phyloP scores from a whole-genome alignment of 1,284 basidiomycete species.

The Albatrellus sp. region DNA sequence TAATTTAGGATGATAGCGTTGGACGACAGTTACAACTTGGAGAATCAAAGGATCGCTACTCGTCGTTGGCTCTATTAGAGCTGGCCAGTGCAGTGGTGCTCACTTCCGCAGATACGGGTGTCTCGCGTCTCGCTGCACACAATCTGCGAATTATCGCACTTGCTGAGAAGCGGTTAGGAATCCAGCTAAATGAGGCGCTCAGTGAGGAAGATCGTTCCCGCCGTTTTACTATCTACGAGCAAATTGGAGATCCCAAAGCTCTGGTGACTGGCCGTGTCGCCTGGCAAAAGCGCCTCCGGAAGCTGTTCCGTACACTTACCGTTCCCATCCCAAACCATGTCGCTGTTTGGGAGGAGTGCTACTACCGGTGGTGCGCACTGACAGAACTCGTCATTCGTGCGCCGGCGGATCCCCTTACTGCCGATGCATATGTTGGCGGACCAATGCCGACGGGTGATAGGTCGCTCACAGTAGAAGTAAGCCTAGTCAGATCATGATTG shows the following conservation, averaged over 20 bases:
- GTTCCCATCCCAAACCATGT: conserved; percentile 54
- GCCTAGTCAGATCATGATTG: background rate
- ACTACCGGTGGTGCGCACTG: conserved; percentile 25
- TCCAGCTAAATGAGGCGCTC: conserved; percentile 33
- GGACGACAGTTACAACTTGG: too few species aligned
- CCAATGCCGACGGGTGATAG: conserved; percentile 10
- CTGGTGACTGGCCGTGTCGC: conserved; percentile 39
- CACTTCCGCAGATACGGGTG: conserved; percentile 50
- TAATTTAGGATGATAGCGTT: too few species aligned
- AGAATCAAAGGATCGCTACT: conserved; percentile 33
- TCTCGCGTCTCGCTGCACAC: conserved; percentile 56
- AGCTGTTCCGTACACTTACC: conserved; percentile 52
- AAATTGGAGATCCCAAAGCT: conserved; percentile 62
- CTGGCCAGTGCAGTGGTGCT: conserved; percentile 60
- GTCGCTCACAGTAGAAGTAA: conserved; percentile 28
- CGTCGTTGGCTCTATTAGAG: conserved; percentile 55
- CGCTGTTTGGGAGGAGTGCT: conserved; percentile 76
- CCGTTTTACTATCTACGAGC: conserved; percentile 62
- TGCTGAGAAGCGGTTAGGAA: conserved; percentile 46
- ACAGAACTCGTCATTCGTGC: conserved; percentile 21
- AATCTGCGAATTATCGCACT: conserved; percentile 55
- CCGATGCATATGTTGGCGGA: conserved; percentile 23
- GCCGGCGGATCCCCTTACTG: conserved; percentile 12
- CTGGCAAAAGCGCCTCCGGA: conserved; percentile 72
- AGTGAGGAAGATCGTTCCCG: conserved; percentile 52